A percentile compares a stretch with the other conserved stretches of the same genome.
phyloP scores from a whole-genome alignment of 2,329 filamentous ascomycete genomes.

The Colletotrichum spinosum region DNA sequence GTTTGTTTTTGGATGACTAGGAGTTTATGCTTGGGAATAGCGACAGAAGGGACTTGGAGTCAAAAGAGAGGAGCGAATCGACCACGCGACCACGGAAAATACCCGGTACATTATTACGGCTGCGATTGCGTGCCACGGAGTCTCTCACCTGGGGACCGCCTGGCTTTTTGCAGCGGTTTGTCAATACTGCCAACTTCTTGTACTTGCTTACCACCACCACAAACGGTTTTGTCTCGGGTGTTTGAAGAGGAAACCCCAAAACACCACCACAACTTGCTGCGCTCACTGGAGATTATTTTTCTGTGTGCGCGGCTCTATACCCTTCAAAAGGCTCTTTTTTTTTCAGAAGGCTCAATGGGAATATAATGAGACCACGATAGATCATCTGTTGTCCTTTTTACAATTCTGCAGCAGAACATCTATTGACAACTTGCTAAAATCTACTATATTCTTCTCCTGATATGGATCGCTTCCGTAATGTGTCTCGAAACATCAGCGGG shows the following conservation, averaged over 20 bases:
- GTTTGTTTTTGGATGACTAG: conserved; percentile 39
- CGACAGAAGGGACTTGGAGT: conserved; percentile 43
- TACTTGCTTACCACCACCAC: conserved; percentile 52
- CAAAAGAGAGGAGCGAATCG: conserved; percentile 42
- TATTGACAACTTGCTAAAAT: conserved; percentile 24
- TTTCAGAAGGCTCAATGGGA: conserved; percentile 24
- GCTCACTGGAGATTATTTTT: conserved; percentile 45
- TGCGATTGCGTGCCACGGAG: conserved; percentile 47
- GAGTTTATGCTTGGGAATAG: conserved; percentile 36
- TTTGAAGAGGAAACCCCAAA: conserved; percentile 14
- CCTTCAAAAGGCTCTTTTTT: conserved; percentile 12
- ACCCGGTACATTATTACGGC: conserved; percentile 45
- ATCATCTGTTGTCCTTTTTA: conserved; percentile 27
- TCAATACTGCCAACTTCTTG: conserved; percentile 51
- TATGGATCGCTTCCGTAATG: neutral
- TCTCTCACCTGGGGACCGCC: conserved; percentile 44
- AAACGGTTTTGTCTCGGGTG: conserved; percentile 41
- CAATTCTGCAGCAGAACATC: conserved; percentile 12
- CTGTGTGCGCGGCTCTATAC: conserved; percentile 38
- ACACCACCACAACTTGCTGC: conserved; percentile 24
- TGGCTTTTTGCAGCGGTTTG: conserved; percentile 46
- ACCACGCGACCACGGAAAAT: conserved; percentile 48
- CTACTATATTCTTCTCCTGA: conserved; percentile 46
- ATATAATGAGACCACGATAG: conserved; percentile 41
- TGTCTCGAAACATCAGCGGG: neutral